Base-by-base conservation (phyloP, 345 rosid genomes). In the Euphorbia tirucalli region DNA sequence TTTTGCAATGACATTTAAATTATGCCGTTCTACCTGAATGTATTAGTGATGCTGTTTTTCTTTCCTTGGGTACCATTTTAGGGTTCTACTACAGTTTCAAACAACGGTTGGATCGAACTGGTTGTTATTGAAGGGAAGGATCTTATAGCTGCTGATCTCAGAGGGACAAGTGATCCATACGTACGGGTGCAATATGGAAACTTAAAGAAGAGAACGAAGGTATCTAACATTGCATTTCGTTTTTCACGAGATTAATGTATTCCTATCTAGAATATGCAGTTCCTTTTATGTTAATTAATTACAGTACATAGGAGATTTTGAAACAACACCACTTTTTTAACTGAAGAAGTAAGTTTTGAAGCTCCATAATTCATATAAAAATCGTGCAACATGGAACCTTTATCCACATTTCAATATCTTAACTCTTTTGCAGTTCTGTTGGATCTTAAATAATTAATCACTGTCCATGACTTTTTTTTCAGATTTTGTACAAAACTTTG, bases 131-230 rank as follows among this genome's bases (percentile, higher is more conserved):
- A 95, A 83, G 99, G 90, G 1, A 89, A 76, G 75, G 99, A 95
- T 64, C 96, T 95, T 44, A 69, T 89, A 55, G 99, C 94, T 5
- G 99, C 97, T 8, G 99, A 95, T 89, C 82, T 95, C 71, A 80
- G 97, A 76, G 99, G 99, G 70, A 95, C 99, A 27, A 95, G 99
- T 68, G 99, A 95, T 82, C 99, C 99, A 74, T 95, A 90, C 63
- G 99, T 95, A 43, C 87, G 93, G 72, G 94, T 92, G 77, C 96
- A 92, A 0, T 95, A 90, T 65, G 99, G 99, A 69, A 79, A 83
- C 79, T 71, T 83, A 80, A 92, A 86, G 87, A 93, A 75, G 78
- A 85, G 87, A 71, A 92, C 97, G 63, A 95, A 95, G 99, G 99
- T 90, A 57, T 71, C 73, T 18, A 37, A 61, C 30, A 31, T 49